Percentiles rank a stretch among this genome's conserved stretches.
These are phyloP conservation scores for Candida boleticola DNA, from an alignment of 805 yeast species.

Conservation along the genomic window DNA sequence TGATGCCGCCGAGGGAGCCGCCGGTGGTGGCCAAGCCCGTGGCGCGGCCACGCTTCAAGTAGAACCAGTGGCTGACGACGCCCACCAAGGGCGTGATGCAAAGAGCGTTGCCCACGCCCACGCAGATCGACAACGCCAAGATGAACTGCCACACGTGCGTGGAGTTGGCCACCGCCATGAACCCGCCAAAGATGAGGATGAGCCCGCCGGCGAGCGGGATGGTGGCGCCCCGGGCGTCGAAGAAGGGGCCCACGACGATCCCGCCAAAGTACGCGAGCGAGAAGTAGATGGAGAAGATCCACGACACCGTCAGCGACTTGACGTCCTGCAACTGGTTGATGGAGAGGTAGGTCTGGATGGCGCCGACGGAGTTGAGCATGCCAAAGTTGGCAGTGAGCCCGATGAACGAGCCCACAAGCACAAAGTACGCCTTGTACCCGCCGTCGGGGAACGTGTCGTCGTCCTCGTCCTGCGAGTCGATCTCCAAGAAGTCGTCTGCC, in stretches of 20 bases:
- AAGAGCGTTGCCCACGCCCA: slow-evolving; percentile 60
- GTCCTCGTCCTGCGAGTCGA: not conserved
- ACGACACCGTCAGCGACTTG: slow-evolving; percentile 30
- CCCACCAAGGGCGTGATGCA: slow-evolving; percentile 60
- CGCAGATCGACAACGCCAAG: slow-evolving; percentile 50
- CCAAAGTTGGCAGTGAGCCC: slow-evolving; percentile 29
- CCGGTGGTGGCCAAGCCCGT: slow-evolving; percentile 65
- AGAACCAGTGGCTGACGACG: slow-evolving; percentile 66
- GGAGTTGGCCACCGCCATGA: slow-evolving; percentile 56
- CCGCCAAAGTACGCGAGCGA: slow-evolving; percentile 27
- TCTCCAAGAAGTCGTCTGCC: not conserved
- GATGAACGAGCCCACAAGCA: slow-evolving; percentile 23
- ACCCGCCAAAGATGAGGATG: slow-evolving; percentile 41
- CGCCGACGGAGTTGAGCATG: slow-evolving; percentile 35
- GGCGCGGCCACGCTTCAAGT: slow-evolving; percentile 51
- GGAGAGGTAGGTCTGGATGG: slow-evolving; percentile 37
- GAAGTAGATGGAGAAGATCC: slow-evolving; percentile 40
- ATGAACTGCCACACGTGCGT: slow-evolving; percentile 57
- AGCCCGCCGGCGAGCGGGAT: slow-evolving; percentile 46
- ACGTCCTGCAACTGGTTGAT: slow-evolving; percentile 32
- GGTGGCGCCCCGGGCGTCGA: slow-evolving; percentile 60
- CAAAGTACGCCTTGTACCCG: slow-evolving; percentile 21
- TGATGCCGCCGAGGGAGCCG: slow-evolving; percentile 64
- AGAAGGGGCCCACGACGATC: slow-evolving; percentile 52
- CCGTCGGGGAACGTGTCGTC: slow-evolving; percentile 23